phyloP scores from a whole-genome alignment of 1,284 basidiomycete species.

The Lentinus polychrous region DNA sequence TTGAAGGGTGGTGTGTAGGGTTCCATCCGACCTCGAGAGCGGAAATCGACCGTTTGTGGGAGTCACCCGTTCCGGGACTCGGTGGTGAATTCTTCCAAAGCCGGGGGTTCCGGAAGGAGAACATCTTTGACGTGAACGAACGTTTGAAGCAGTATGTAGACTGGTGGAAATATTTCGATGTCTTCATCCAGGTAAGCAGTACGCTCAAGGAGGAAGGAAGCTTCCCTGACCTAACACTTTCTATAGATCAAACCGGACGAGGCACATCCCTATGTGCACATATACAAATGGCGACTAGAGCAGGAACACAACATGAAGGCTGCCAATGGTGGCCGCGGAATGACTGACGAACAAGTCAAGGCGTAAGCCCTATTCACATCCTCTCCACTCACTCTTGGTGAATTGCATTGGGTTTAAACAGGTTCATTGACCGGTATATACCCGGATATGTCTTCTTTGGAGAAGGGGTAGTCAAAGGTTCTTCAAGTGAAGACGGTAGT shows the following conservation, averaged over 20 bases:
- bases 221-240: background rate
- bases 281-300: constrained; percentile 78
- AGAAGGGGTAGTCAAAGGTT: constrained; percentile 32
- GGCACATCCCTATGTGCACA: constrained; percentile 42
- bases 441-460: constrained; percentile 81
- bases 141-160: constrained; percentile 48
- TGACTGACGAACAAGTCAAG: constrained; percentile 77
- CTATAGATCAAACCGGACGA: constrained; percentile 44
- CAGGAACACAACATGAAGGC: constrained; percentile 87
- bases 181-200: constrained; percentile 58
- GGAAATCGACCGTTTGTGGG: constrained; percentile 38
- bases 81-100: constrained; percentile 31
- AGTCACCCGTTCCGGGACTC: constrained; percentile 30
- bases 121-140: constrained; percentile 59
- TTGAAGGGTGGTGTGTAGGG: constrained; percentile 83
- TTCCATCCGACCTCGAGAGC: constrained; percentile 51
- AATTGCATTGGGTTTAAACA: constrained; percentile 20
- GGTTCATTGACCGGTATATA: constrained; percentile 77
- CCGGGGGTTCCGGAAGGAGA: constrained; percentile 31
- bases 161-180: constrained; percentile 64
- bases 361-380: constrained; percentile 35
- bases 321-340: constrained; percentile 75
- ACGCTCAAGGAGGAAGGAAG: background rate
- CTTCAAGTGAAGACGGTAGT: constrained; percentile 11
- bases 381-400: constrained; percentile 1